phyloP scores from a whole-genome alignment of 1,284 basidiomycete genomes.

The Marasmius tenuissimus region DNA sequence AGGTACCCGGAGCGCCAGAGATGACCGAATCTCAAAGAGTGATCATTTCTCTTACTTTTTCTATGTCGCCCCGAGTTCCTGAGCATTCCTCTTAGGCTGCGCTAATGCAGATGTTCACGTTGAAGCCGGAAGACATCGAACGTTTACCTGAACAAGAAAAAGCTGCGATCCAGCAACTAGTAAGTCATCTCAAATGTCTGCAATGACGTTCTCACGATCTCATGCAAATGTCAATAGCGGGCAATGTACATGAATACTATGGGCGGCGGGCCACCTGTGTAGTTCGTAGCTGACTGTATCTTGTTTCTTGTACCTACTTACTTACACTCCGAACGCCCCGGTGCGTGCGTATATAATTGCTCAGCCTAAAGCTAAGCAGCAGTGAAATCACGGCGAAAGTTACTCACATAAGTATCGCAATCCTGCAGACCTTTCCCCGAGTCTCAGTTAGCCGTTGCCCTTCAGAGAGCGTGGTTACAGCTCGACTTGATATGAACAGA shows the following conservation, averaged over 20 bases:
- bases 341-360: no score
- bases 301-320: no score
- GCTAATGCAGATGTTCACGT: constrained; percentile 82
- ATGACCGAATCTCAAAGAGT: constrained; percentile 40
- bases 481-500: no score
- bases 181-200: constrained; percentile 34
- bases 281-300: no score
- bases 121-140: constrained; percentile 88
- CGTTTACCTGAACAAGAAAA: constrained; percentile 82
- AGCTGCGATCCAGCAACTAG: constrained; percentile 84
- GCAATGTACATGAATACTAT: background rate
- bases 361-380: no score
- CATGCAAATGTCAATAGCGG: background rate
- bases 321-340: no score
- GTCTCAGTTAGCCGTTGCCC: no score
- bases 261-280: background rate
- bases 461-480: no score
- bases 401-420: no score
- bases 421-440: no score
- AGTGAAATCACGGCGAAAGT: no score
- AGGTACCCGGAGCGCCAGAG: constrained; percentile 22
- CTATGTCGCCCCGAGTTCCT: background rate
- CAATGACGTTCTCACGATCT: background rate
- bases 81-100: constrained; percentile 53
- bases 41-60: constrained; percentile 11